phyloP scores from a whole-genome alignment of 2,329 filamentous ascomycete genomes.

The Scedosporium aurantiacum region DNA sequence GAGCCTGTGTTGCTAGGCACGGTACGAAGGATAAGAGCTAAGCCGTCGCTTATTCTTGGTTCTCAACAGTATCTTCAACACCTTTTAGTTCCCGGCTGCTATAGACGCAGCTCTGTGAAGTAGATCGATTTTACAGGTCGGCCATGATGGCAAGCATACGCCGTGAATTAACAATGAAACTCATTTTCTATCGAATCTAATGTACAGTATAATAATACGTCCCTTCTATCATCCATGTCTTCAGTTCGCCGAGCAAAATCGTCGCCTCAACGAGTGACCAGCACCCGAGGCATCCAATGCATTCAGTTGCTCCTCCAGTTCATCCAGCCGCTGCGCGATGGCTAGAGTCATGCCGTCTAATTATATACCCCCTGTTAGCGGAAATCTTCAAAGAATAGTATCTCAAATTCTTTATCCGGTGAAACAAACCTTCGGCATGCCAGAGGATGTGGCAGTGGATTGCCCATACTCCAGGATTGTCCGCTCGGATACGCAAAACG shows the following conservation, averaged over 20 bases:
- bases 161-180: no score
- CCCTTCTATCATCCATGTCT: no score
- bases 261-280: not conserved
- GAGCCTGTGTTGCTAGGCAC: no score
- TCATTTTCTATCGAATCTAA: no score
- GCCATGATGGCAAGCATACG: no score
- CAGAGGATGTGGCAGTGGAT: conserved; percentile 48
- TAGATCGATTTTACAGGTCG: no score
- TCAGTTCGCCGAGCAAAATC: not conserved
- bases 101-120: no score
- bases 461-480: conserved; percentile 46
- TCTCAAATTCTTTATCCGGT: not conserved
- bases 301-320: not conserved
- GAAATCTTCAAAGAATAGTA: not conserved
- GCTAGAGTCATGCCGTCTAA: not conserved
- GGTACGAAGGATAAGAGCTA: no score
- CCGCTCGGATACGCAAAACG: conserved; percentile 39
- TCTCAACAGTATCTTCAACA: no score
- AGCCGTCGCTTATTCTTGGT: no score
- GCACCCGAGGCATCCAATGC: not conserved
- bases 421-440: conserved; percentile 32
- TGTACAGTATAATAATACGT: no score
- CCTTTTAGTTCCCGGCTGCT: no score
- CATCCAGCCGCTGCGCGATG: not conserved
- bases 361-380: not conserved